A percentile compares a stretch with the other conserved stretches of the same genome.
Conservation (phyloP, 495 filamentous ascomycete species). For the Xylaria nigripes region DNA sequence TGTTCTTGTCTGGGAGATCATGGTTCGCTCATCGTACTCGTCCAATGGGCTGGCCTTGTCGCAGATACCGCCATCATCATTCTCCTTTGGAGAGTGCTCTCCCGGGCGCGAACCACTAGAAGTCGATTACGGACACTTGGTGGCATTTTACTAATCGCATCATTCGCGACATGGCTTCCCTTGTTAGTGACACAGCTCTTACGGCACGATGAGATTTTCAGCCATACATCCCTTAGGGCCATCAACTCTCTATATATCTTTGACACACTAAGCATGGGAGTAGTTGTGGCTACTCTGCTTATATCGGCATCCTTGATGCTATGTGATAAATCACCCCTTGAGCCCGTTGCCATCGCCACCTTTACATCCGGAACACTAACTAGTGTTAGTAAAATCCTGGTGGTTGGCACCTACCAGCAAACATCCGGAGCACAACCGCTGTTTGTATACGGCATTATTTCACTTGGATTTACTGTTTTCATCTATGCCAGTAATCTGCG, state of each 20-base stretch:
- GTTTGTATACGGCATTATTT: constrained; percentile 23
- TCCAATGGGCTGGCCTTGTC: constrained; percentile 34
- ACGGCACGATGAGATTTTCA: constrained; percentile 16
- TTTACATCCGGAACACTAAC: constrained; percentile 28
- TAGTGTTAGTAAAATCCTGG: constrained; percentile 18
- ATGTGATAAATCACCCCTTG: constrained; percentile 32
- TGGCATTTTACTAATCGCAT: constrained; percentile 26
- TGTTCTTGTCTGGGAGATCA: constrained; percentile 31
- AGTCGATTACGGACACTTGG: constrained; percentile 32
- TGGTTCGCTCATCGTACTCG: constrained; percentile 17
- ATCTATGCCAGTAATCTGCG: constrained; percentile 33
- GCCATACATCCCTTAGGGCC: constrained; percentile 16
- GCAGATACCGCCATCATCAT: constrained; percentile 34
- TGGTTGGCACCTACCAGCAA: constrained; percentile 35
- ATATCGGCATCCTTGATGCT: constrained; percentile 32
- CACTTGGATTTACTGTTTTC: constrained; percentile 33
- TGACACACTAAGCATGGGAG: constrained; percentile 32
- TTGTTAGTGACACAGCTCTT: constrained; percentile 17
- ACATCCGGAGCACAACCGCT: constrained; percentile 22
- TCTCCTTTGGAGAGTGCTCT: constrained; percentile 37
- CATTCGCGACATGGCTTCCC: constrained; percentile 17
- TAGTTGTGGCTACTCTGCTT: constrained; percentile 31
- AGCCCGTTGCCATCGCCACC: constrained; percentile 30
- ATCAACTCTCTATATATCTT: constrained; percentile 33
- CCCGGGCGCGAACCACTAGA: constrained; percentile 38